A percentile compares a stretch with the other conserved stretches of the same genome.
These are phyloP conservation scores for Rhodocollybia butyracea DNA, from an alignment of 768 basidiomycete genomes.

Conservation along the genomic window DNA sequence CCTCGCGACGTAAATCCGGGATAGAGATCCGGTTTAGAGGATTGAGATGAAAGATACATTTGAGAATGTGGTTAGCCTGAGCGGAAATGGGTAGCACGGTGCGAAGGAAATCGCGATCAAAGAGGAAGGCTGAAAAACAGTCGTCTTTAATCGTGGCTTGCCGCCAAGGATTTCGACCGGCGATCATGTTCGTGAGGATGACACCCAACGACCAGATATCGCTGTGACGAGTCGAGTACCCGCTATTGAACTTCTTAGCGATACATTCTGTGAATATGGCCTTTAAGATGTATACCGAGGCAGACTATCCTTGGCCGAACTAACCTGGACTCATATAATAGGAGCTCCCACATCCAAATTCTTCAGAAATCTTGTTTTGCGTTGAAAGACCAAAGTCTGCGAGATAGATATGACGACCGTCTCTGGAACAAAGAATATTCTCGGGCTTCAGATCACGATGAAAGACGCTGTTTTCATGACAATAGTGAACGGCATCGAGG, in stretches of 20 bases:
- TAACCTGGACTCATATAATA: conserved; percentile 73
- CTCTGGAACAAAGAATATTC: conserved; percentile 62
- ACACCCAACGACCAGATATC: conserved; percentile 78
- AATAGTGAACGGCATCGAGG: conserved; percentile 73
- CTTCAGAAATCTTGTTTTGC: conserved; percentile 36
- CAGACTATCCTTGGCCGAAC: conserved; percentile 13
- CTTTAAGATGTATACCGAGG: conserved; percentile 9
- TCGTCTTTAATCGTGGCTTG: conserved; percentile 64
- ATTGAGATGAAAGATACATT: conserved; percentile 68
- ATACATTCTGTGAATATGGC: conserved; percentile 48
- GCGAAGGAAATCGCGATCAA: conserved; percentile 60
- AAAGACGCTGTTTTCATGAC: conserved; percentile 67
- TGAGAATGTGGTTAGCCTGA: conserved; percentile 62
- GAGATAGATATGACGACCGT: conserved; percentile 51
- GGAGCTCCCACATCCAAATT: conserved; percentile 57
- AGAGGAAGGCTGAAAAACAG: conserved; percentile 62
- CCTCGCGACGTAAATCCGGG: conserved; percentile 50
- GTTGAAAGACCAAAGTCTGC: conserved; percentile 81
- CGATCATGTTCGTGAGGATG: conserved; percentile 80
- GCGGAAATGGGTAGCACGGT: conserved; percentile 71
- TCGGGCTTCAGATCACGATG: conserved; percentile 91
- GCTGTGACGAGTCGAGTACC: conserved; percentile 58
- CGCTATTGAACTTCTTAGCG: conserved; percentile 37
- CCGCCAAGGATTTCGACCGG: conserved; percentile 76
- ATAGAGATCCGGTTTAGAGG: conserved; percentile 62